Evolutionary conservation across 352 stramenopile species (phyloP), one percentile per base, ranked within the genome.

Genomic region (Phytophthora hybrid): DNA sequence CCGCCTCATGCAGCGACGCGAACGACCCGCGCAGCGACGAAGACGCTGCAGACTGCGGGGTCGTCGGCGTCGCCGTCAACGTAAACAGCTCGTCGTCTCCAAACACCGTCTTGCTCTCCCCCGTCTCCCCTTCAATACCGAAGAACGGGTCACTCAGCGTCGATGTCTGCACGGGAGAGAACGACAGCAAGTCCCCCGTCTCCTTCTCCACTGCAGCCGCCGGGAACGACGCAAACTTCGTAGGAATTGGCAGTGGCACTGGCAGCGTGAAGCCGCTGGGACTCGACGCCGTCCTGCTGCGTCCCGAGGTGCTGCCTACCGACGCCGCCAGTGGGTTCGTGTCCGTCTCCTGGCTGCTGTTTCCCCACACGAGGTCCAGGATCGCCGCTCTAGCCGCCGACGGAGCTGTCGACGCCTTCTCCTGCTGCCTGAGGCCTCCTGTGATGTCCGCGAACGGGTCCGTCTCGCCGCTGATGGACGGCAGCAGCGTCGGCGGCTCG

Each of bases 101-200:
- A 41, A 82, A 83, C 10, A 73, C 52, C 5, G 62, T 16, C 0
- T 14, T 44, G 9, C 10, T 14, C 37, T 16, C 49, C n/a, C n/a
- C n/a, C n/a, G n/a, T n/a, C n/a, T n/a, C n/a, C 55, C 26, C 71
- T 49, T 47, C 77, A 23, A 79, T 63, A 10, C 68, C 77, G 71
- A 86, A 78, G 49, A 83, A 90, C 63, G 69, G 78, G 53, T 80
- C 73, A 44, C 39, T 77, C 2, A 71, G 29, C 0, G 62, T 29
- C 3, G 77, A 49, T 5, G 69, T 63, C 4, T 73, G 72, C 18
- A 92, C 70, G 1, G 85, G 85, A 31, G 85, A 91, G 60, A 92
- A 92, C n/a, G 83, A 91, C 52, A 92, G 67, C 53, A 92, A 76
- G 41, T 88, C 73, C 2, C 61, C 70, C 29, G 73, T 76, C n/a